Evolutionary conservation across 108 stramenopile genomes (phyloP).

Genomic region (Fistulifera pelliculosa): DNA sequence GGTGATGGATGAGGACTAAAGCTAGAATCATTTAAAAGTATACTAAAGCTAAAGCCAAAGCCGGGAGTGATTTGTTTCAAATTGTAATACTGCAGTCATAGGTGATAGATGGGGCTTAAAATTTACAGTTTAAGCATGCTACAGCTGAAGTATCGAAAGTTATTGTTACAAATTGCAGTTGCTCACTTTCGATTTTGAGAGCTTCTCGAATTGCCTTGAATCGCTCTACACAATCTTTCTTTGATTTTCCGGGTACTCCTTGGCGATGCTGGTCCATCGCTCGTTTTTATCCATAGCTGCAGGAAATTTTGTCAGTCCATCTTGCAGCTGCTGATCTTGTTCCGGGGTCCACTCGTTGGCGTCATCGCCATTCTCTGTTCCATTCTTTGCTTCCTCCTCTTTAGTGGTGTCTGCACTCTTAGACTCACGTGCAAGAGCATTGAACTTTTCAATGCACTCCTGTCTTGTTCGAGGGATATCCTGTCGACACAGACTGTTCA

Average conservation of each 20-base stretch:
- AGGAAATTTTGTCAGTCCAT: conserved; percentile 73
- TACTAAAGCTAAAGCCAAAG: too few relatives aligned
- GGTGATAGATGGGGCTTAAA: too few relatives aligned
- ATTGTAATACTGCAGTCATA: too few relatives aligned
- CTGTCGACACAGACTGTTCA: conserved; percentile 70
- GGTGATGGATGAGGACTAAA: too few relatives aligned
- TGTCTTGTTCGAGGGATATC: conserved; percentile 81
- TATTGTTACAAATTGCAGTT: too few relatives aligned
- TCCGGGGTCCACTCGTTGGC: conserved; percentile 74
- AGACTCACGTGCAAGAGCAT: conserved; percentile 36
- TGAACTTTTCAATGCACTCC: conserved; percentile 92
- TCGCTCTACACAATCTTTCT: conserved; percentile 93
- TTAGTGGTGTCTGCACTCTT: conserved; percentile 2
- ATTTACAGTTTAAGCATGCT: too few relatives aligned
- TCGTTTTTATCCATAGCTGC: conserved; percentile 95
- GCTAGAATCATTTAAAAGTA: too few relatives aligned
- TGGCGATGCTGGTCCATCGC: conserved; percentile 89
- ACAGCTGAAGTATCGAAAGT: too few relatives aligned
- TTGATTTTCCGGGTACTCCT: conserved; percentile 81
- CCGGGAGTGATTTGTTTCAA: too few relatives aligned
- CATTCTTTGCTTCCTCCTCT: neutral
- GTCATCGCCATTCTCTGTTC: neutral
- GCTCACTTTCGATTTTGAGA: conserved; percentile 48
- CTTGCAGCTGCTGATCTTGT: conserved; percentile 87
- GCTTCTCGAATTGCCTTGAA: conserved; percentile 91